Base-by-base conservation (phyloP, 768 basidiomycete genomes). In the Panaeolus cyanescens region DNA sequence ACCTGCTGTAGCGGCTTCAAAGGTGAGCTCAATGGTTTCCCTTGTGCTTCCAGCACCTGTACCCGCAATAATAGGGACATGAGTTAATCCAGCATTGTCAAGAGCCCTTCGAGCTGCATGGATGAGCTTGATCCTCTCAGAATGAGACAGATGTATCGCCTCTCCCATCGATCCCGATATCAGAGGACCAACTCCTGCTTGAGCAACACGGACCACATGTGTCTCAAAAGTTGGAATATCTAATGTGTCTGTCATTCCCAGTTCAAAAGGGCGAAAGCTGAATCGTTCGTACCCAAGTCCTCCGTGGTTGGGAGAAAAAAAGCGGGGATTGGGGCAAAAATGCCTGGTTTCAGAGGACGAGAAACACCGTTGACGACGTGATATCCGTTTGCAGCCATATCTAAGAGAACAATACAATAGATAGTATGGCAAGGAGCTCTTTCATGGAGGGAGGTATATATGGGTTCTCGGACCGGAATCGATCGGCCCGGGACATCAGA, bases 91-190 rank as follows among this genome's bases (percentile, higher is more conserved):
- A 15, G 84, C 86, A 10, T 74, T 75, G 68, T 96, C 93, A 50
- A 96, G 80, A 0, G 86, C 88, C 57, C 80, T 80, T 39, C 95
- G 85, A 20, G 89, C 88, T 2, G 85, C 79, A 58, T 77, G 82
- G 71, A 94, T 86, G 63, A 95, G 77, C 9, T 68, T 75, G 45
- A 80, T 75, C 37, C 94, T 86, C 69, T 96, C 94, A 2, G 78
- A 69, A 67, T 83, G 88, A 39, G 90, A 81, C 55, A 85, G 69
- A 69, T 95, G 93, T 63, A 86, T 82, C 19, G 91, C 93, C 72
- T 96, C 94, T 65, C 94, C 89, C 91, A 92, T 92, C 4, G 91
- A 90, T 17, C 93, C 93, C 32, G 87, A 82, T 55, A 94, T 77
- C 62, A 96, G 77, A 15, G 90, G 90, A 7, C 77, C 83, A 64